Conservation (phyloP, 2,329 filamentous ascomycete genomes). For the Myotisia sp. region DNA sequence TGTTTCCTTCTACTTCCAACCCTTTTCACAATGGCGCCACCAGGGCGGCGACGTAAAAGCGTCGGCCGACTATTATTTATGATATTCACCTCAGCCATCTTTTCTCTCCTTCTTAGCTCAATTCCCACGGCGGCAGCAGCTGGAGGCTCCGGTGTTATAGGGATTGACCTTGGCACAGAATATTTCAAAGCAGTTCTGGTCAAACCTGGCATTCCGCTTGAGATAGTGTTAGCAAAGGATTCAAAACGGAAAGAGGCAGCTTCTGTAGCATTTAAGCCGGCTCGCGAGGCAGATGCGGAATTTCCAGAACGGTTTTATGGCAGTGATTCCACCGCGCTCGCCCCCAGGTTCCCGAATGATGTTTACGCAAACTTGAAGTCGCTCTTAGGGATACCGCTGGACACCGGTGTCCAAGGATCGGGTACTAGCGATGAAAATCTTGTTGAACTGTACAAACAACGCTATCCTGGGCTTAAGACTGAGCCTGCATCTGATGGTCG, state of each 20-base stretch:
- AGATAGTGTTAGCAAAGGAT: constrained; percentile 95
- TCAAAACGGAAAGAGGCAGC: constrained; percentile 90
- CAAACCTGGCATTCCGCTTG: constrained; percentile 90
- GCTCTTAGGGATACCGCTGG: constrained; percentile 58
- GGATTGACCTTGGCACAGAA: constrained; percentile 87
- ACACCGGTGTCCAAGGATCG: constrained; percentile 31
- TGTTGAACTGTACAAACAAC: constrained; percentile 54
- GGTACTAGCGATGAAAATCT: constrained; percentile 30
- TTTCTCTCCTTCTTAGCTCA: constrained; percentile 39
- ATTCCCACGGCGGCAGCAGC: constrained; percentile 42
- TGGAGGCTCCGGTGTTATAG: constrained; percentile 64
- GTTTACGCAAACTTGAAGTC: constrained; percentile 90
- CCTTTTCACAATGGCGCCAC: constrained; percentile 29
- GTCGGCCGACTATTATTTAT: constrained; percentile 13
- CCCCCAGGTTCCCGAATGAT: constrained; percentile 77
- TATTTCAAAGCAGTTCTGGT: constrained; percentile 94
- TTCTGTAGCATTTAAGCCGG: constrained; percentile 84
- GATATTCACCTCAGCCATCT: constrained; percentile 31
- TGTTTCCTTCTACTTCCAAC: not conserved
- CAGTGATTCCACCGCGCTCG: constrained; percentile 74
- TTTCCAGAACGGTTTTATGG: constrained; percentile 89
- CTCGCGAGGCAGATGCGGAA: constrained; percentile 47
- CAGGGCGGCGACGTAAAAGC: constrained; percentile 32
- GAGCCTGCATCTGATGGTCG: constrained; percentile 39
- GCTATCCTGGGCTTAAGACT: constrained; percentile 66